Evolutionary conservation across 2,329 filamentous ascomycete species (phyloP), one percentile per base, ranked within the genome.

Genomic region (Sporothrix curviconia): DNA sequence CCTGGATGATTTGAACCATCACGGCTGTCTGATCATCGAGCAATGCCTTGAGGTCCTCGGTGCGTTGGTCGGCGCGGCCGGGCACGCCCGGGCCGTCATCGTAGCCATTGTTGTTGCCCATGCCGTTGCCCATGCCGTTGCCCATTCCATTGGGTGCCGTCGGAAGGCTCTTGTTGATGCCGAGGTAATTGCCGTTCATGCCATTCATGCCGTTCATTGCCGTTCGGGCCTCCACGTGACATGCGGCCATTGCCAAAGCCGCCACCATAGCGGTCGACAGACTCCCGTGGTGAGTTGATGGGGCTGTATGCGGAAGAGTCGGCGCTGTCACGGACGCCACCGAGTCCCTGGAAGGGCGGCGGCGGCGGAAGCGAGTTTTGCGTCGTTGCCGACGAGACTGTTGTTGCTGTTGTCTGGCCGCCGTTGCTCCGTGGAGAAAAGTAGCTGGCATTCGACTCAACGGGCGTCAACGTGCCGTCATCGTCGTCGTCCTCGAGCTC

Each of bases 401-500:
- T 63, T 40, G 68, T 68, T n/a, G 67, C 62, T 37, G 66, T 70
- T 7, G 67, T 71, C 60, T 72, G 66, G 6, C 39, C 65, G 34
- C 49, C 49, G 49, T 51, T 79, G 61, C 74, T 79, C 40, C 72
- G 78, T 2, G 49, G 49, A 14, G 49, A 51, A 22, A 51, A 51
- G 34, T 51, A 51, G 24, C 49, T 39, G 34, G 34, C 34, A 15
- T 40, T 51, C 22, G 49, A 51, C 49, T 51, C 49, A 15, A 53
- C 50, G 3, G 57, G 44, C 7, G 57, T 55, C 44, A 55, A 43
- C n/a, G 37, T 34, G 39, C 57, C 57, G 52, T 55, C 78, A 54
- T 90, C 86, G 52, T 90, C 86, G 11, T 90, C 87, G 22, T 88
- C 83, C 55, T 90, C 87, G n/a, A 94, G 74, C 66, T 95, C 89